Evolutionary conservation across 306 rosid genomes (phyloP), one percentile per base, ranked within the genome.

Genomic region (Dalbergia oliveri): DNA sequence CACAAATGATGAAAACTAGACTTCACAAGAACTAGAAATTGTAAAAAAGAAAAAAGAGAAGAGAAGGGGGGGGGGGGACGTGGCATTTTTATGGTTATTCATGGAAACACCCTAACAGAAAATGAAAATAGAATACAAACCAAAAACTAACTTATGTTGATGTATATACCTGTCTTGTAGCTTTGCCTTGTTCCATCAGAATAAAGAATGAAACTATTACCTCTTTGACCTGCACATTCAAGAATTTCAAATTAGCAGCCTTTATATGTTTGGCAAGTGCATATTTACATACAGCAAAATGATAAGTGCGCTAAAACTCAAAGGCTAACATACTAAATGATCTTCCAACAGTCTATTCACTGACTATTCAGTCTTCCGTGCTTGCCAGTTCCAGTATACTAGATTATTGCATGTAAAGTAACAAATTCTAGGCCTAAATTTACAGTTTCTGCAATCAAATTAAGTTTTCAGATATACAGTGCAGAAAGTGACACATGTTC

Each of bases 181-280:
- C 93, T 89, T 90, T 95, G 72, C 99, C 98, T 66, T 93, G 97
- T 78, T 93, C 97, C 99, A 95, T 93, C 87, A 95, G 73, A 83
- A 95, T 90, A 82, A 81, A 95, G 90, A 93, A 95, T 51, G 96
- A 85, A 79, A 95, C 71, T 35, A 93, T 95, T 80, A 93, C 96
- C 87, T 95, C 99, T 87, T 93, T 95, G 82, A 95, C 97, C 99
- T 95, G 80, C 78, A 82, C 59, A 79, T 76, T 44, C 11, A 80
- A 82, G 81, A 75, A 67, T 77, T 59, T 66, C 35, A 77, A 50
- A 81, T 73, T 57, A 53, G 6, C 51, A 62, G 21, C 82, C 9
- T 18, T 76, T 58, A 19, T 26, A 65, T 44, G 69, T 59, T 81
- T 78, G 70, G 45, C 41, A 1, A 31, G 65, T 58, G 59, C 37